Evolutionary conservation across 371 early-diverging fungal species (phyloP).

Genomic region (Chytridiales sp.): DNA sequence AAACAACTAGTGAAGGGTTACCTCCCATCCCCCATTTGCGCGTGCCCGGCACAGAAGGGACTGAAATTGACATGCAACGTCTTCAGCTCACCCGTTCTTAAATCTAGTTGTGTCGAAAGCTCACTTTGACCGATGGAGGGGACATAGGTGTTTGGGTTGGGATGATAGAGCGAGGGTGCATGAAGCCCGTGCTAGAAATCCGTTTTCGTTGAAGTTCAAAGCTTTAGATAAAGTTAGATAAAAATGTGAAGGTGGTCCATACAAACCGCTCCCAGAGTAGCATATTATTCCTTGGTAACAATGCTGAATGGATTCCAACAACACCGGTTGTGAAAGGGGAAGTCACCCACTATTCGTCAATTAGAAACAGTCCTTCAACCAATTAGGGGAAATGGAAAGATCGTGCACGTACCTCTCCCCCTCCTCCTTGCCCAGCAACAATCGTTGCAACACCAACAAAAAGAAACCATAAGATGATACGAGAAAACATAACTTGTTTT

Average conservation of each 20-base stretch:
- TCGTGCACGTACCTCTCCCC: too few relatives aligned
- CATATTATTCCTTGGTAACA: slow-evolving; percentile 1
- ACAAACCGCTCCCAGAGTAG: slow-evolving; percentile 22
- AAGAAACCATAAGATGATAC: too few relatives aligned
- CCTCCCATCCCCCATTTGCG: slow-evolving; percentile 30
- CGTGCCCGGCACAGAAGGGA: slow-evolving; percentile 33
- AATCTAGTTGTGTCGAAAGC: slow-evolving; percentile 13
- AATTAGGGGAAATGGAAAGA: too few relatives aligned
- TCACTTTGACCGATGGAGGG: slow-evolving; percentile 15
- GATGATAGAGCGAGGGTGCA: slow-evolving; percentile 18
- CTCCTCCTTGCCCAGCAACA: too few relatives aligned
- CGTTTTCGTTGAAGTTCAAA: too few relatives aligned
- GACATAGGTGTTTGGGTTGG: slow-evolving; percentile 20
- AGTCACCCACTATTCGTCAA: too few relatives aligned
- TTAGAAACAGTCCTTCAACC: too few relatives aligned
- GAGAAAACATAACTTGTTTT: too few relatives aligned
- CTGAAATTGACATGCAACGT: slow-evolving; percentile 8
- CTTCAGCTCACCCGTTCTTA: neutral
- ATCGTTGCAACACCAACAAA: too few relatives aligned
- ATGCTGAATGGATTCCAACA: slow-evolving; percentile 16
- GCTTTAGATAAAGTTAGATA: neutral
- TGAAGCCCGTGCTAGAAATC: slow-evolving; percentile 21
- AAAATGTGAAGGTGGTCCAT: neutral
- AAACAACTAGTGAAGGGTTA: neutral
- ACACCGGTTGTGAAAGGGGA: too few relatives aligned